A percentile compares a stretch with the other conserved stretches of the same genome.
phyloP scores from a whole-genome alignment of 805 yeast species.

The Myxozyma sirexii region DNA sequence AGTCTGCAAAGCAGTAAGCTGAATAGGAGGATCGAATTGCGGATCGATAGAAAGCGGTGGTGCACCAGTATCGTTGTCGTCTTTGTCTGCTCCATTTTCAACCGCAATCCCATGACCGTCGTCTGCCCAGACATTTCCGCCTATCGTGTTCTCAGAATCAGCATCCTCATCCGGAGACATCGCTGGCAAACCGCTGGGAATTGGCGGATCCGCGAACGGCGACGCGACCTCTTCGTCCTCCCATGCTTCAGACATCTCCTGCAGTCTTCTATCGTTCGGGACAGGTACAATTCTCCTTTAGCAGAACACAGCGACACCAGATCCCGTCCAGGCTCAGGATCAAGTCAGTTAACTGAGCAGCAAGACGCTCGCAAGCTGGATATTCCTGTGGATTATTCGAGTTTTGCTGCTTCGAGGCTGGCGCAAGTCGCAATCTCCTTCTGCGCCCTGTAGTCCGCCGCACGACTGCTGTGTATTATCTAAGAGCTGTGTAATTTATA shows the following conservation, averaged over 20 bases:
- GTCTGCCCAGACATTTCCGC: slow-evolving; percentile 2
- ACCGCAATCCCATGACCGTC: not conserved
- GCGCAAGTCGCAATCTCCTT: too few relatives aligned
- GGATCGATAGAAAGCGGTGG: not conserved
- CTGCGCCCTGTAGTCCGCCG: too few relatives aligned
- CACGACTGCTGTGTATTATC: too few relatives aligned
- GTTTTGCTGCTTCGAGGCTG: not conserved
- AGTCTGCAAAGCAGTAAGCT: not conserved
- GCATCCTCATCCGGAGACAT: not conserved
- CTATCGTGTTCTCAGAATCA: not conserved
- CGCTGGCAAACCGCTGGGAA: not conserved
- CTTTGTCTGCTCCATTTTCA: too few relatives aligned
- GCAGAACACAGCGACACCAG: not conserved
- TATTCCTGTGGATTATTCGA: not conserved
- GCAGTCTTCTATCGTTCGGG: not conserved
- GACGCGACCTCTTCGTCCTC: slow-evolving; percentile 5
- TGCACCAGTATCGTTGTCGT: not conserved
- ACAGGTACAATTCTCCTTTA: not conserved
- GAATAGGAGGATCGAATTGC: not conserved
- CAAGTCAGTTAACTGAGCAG: not conserved
- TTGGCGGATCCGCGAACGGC: slow-evolving; percentile 7
- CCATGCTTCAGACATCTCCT: not conserved
- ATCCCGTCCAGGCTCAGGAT: not conserved
- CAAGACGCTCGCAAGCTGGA: not conserved
- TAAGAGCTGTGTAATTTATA: too few relatives aligned